These are phyloP conservation scores for Ustilago tritici DNA, from an alignment of 1,284 basidiomycete species.

Conservation along the genomic window DNA sequence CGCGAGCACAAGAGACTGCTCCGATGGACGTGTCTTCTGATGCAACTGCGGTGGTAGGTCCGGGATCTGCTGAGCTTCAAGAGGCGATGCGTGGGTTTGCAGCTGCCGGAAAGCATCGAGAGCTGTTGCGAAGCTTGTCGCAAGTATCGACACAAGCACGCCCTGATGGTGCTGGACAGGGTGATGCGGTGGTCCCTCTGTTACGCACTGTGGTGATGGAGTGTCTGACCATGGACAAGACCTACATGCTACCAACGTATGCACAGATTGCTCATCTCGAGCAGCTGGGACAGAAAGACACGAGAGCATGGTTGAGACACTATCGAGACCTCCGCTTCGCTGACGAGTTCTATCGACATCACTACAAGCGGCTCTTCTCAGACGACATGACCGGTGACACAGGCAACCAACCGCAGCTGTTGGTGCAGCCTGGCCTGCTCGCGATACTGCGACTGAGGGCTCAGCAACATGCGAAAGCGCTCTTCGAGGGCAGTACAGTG, in stretches of 20 bases:
- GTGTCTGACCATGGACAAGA: slow-evolving; percentile 87
- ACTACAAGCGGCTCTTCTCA: slow-evolving; percentile 17
- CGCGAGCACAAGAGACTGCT: slow-evolving; percentile 27
- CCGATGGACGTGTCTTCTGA: slow-evolving; percentile 22
- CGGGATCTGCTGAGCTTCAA: slow-evolving; percentile 75
- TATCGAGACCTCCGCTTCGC: slow-evolving; percentile 33
- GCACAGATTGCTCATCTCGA: slow-evolving; percentile 18
- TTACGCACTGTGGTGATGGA: slow-evolving; percentile 84
- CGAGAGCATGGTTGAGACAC: slow-evolving; percentile 7
- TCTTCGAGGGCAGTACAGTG: slow-evolving; percentile 12
- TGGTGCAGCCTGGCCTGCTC: slow-evolving; percentile 34
- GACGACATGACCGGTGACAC: neutral
- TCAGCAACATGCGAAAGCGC: slow-evolving; percentile 12
- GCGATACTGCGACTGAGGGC: slow-evolving; percentile 15
- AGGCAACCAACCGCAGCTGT: slow-evolving; percentile 3
- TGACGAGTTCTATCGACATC: slow-evolving; percentile 31
- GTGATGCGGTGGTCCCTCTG: slow-evolving; percentile 73
- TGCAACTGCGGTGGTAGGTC: slow-evolving; percentile 15
- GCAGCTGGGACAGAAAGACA: neutral
- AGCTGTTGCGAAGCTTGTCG: slow-evolving; percentile 53
- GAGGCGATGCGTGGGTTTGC: slow-evolving; percentile 87
- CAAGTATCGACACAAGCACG: slow-evolving; percentile 10
- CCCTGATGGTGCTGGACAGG: neutral
- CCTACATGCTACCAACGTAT: slow-evolving; percentile 35
- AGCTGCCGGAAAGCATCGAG: slow-evolving; percentile 74